These are phyloP conservation scores for Suillus clintonianus DNA, from an alignment of 768 basidiomycete species.

Conservation along the genomic window DNA sequence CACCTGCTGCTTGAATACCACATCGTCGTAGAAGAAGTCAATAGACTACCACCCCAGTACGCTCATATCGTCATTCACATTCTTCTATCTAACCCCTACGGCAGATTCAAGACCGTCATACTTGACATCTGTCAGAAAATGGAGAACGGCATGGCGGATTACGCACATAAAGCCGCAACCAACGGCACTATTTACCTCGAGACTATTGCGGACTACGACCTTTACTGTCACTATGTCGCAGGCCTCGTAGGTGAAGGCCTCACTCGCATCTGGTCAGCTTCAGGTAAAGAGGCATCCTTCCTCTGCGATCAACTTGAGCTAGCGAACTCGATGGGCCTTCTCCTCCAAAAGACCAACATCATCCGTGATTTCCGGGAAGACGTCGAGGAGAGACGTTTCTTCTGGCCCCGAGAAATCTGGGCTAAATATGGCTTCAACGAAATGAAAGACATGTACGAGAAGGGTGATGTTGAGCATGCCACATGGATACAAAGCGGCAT, in stretches of 20 bases:
- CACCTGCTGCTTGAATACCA: slow-evolving; percentile 84
- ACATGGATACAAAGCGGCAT: slow-evolving; percentile 85
- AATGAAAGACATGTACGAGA: slow-evolving; percentile 65
- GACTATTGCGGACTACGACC: slow-evolving; percentile 84
- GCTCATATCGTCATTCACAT: background rate
- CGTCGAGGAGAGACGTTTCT: slow-evolving; percentile 76
- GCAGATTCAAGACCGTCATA: slow-evolving; percentile 77
- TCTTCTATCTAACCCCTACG: slow-evolving; percentile 5
- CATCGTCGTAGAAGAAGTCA: slow-evolving; percentile 78
- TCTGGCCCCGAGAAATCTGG: slow-evolving; percentile 98
- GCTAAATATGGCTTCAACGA: slow-evolving; percentile 72
- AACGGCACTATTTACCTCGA: slow-evolving; percentile 71
- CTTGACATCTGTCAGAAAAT: slow-evolving; percentile 84
- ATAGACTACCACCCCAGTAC: slow-evolving; percentile 64
- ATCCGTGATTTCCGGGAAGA: slow-evolving; percentile 95
- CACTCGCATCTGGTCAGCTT: slow-evolving; percentile 83
- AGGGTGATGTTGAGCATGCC: slow-evolving; percentile 63
- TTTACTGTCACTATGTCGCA: slow-evolving; percentile 98
- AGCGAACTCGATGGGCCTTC: slow-evolving; percentile 91
- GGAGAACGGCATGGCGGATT: slow-evolving; percentile 95
- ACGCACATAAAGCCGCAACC: slow-evolving; percentile 78
- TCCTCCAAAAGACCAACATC: slow-evolving; percentile 98
- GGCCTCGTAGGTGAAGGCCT: slow-evolving; percentile 97
- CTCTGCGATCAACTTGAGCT: slow-evolving; percentile 82
- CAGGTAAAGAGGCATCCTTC: slow-evolving; percentile 76